These are phyloP conservation scores for Arxiozyma slooffiae DNA, from an alignment of 1,139 yeast genomes.

Conservation along the genomic window DNA sequence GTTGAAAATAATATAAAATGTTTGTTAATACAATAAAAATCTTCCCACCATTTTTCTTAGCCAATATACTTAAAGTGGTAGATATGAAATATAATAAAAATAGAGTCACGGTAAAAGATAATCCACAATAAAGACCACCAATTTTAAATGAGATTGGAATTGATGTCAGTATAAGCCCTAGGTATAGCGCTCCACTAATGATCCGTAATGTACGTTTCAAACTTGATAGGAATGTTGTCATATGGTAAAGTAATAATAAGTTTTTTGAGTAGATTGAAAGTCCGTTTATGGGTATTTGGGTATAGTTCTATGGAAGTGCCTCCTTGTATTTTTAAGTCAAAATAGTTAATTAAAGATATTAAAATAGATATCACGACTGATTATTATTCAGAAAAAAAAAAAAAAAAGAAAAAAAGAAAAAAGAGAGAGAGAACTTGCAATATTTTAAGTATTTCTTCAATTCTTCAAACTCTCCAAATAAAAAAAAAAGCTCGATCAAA, in stretches of 20 bases:
- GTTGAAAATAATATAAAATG: constrained; percentile 62
- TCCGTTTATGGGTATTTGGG: not conserved
- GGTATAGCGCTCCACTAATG: constrained; percentile 47
- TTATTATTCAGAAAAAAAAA: too few relatives aligned
- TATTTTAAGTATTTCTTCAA: too few relatives aligned
- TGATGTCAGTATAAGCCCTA: constrained; percentile 64
- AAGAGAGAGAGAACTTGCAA: too few relatives aligned
- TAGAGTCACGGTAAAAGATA: constrained; percentile 73
- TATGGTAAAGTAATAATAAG: too few relatives aligned
- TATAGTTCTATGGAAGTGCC: not conserved
- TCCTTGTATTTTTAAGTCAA: too few relatives aligned
- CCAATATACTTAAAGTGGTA: constrained; percentile 58
- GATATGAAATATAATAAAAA: constrained; percentile 57
- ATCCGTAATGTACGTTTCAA: constrained; percentile 21
- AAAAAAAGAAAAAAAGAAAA: too few relatives aligned
- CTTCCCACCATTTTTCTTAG: constrained; percentile 39
- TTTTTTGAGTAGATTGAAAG: not conserved
- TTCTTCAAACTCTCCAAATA: too few relatives aligned
- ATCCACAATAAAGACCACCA: constrained; percentile 85
- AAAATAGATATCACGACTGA: too few relatives aligned
- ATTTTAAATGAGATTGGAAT: constrained; percentile 93
- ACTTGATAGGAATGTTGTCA: constrained; percentile 12
- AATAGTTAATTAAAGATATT: not conserved
- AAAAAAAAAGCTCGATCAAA: too few relatives aligned
- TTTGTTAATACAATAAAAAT: constrained; percentile 42